Evolutionary conservation across 2,329 filamentous ascomycete species (phyloP).

Genomic region (Clonostachys solani): DNA sequence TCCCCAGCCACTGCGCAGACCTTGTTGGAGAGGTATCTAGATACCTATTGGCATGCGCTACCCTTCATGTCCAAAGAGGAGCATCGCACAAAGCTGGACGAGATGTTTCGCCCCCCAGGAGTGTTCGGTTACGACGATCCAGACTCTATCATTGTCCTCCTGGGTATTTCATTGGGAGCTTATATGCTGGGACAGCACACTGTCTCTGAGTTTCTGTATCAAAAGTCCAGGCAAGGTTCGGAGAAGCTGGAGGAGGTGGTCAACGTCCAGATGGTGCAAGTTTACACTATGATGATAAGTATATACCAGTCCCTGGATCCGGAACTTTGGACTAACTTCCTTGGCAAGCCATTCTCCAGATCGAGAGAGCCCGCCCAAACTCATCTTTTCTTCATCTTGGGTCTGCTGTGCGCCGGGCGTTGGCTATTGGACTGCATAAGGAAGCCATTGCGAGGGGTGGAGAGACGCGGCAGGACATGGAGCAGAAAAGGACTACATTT

Average conservation of each 20-base stretch:
- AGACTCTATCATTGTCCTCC: slow-evolving; percentile 27
- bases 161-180: slow-evolving; percentile 28
- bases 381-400: slow-evolving; percentile 34
- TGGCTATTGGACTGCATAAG: slow-evolving; percentile 37
- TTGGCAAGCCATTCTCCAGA: slow-evolving; percentile 27
- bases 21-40: slow-evolving; percentile 32
- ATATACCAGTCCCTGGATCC: not conserved
- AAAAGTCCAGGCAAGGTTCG: slow-evolving; percentile 32
- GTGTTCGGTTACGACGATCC: slow-evolving; percentile 23
- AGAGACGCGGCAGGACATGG: slow-evolving; percentile 22
- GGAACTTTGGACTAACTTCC: slow-evolving; percentile 13
- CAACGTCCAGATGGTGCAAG: slow-evolving; percentile 35
- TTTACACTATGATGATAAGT: slow-evolving; percentile 39
- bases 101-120: slow-evolving; percentile 22
- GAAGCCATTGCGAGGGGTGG: slow-evolving; percentile 21
- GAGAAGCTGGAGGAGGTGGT: slow-evolving; percentile 34
- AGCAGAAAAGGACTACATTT: slow-evolving; percentile 26
- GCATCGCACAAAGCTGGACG: slow-evolving; percentile 25
- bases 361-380: slow-evolving; percentile 36
- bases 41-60: slow-evolving; percentile 29
- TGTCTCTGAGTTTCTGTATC: slow-evolving; percentile 33
- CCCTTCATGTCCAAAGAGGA: slow-evolving; percentile 26
- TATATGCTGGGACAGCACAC: slow-evolving; percentile 29
- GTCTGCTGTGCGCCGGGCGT: slow-evolving; percentile 31
- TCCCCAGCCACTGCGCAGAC: slow-evolving; percentile 27